phyloP scores from a whole-genome alignment of 2,329 filamentous ascomycete genomes.

The Mariannaea elegans region DNA sequence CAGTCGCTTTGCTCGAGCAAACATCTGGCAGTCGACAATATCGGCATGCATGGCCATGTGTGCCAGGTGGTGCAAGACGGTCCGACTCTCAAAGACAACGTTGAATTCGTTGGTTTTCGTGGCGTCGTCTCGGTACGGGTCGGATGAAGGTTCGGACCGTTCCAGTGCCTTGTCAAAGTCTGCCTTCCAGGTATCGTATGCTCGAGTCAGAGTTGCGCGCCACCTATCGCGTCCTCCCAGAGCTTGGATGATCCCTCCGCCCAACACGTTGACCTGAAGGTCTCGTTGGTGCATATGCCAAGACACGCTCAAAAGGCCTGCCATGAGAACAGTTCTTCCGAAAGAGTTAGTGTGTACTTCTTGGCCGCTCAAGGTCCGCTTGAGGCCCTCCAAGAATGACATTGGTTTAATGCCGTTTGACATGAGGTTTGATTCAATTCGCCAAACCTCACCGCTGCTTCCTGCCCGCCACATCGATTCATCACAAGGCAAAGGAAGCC shows the following conservation, averaged over 20 bases:
- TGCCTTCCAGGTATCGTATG: constrained; percentile 92
- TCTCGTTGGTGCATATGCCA: constrained; percentile 99
- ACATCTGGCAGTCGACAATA: constrained; percentile 97
- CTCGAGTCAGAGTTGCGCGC: constrained; percentile 83
- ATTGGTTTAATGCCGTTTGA: constrained; percentile 85
- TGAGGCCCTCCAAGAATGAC: constrained; percentile 90
- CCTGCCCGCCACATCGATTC: constrained; percentile 92
- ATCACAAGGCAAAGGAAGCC: constrained; percentile 89
- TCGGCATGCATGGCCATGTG: constrained; percentile 99
- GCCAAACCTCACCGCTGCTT: constrained; percentile 84
- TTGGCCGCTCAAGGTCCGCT: constrained; percentile 86
- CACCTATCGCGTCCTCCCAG: constrained; percentile 91
- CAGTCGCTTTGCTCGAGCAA: constrained; percentile 84
- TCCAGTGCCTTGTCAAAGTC: constrained; percentile 87
- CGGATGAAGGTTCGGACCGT: constrained; percentile 60
- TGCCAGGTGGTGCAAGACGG: constrained; percentile 89
- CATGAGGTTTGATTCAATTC: constrained; percentile 81
- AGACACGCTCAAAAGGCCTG: constrained; percentile 89
- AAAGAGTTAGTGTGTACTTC: constrained; percentile 92
- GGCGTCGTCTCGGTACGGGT: constrained; percentile 65
- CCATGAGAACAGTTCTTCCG: constrained; percentile 92
- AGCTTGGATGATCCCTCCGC: constrained; percentile 74
- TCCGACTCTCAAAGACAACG: constrained; percentile 83
- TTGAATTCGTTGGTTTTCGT: constrained; percentile 69
- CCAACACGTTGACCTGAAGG: constrained; percentile 88